Base-by-base conservation (phyloP, 148 eudicot genomes). In the Vaccinium corymbosum region DNA sequence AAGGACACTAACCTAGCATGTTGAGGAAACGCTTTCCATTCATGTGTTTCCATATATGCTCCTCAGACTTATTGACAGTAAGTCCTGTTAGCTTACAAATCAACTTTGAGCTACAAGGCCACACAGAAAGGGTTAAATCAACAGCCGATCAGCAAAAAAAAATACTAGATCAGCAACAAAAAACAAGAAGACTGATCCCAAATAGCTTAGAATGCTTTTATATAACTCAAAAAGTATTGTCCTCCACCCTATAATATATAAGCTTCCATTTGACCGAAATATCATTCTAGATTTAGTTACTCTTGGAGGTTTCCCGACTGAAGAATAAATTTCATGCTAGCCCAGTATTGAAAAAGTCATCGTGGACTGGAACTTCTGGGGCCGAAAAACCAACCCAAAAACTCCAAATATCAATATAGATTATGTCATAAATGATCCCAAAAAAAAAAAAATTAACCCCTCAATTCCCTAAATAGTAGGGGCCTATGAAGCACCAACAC, bases 1-100 rank as follows among this genome's bases (percentile, higher is more conserved):
- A 79, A 77, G 68, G 76, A 59, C 52, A 85, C 93, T 83, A 88
- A 96, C 98, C 99, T 83, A 96, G 84, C 89, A 91, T 91, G 91
- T 87, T 91, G 85, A 93, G 90, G 86, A 96, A 96, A 14, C 93
- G 92, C 84, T 86, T 96, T 82, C 99, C 99, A 29, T 89, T 94
- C 82, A 96, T 94, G 90, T 94, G 99, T 88, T 96, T 96, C 99
- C 99, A 96, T 86, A 96, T 96, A 84, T 96, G 99, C 91, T 96
- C 97, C 89, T 96, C 99, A 52, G 92, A 83, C 86, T 94, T 96
- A 85, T 96, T 96, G 53, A 94, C 83, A 20, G 91, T 90, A 78
- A 81, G 90, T 61, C 97, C 99, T 38, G 99, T 96, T 48, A 96
- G 88, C 89, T 91, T 94, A 83, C 99, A 96, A 64, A 89, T 85